phyloP scores from a whole-genome alignment of 2,329 filamentous ascomycete genomes.

The Leptographium flavum region DNA sequence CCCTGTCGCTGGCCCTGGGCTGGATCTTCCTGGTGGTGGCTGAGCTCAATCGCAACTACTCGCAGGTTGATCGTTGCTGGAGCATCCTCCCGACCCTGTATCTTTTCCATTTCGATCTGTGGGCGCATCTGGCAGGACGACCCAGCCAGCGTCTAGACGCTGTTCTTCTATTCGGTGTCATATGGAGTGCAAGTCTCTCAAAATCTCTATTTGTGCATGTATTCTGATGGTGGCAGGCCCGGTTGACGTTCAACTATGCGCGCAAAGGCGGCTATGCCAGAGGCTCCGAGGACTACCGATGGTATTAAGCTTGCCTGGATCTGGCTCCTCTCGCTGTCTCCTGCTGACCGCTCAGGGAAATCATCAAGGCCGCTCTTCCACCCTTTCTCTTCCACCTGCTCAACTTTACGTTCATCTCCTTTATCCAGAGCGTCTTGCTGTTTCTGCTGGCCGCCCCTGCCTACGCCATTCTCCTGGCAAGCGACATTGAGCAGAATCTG shows the following conservation, averaged over 20 bases:
- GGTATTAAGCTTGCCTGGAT: conserved; percentile 26
- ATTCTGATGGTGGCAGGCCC: conserved; percentile 40
- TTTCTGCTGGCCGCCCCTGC: conserved; percentile 61
- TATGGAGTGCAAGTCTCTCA: conserved; percentile 60
- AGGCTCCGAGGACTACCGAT: conserved; percentile 91
- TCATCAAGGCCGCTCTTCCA: conserved; percentile 53
- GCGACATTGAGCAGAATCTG: conserved; percentile 41
- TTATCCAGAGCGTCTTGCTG: conserved; percentile 70
- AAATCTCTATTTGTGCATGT: conserved; percentile 4
- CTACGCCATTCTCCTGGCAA: conserved; percentile 66
- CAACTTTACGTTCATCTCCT: conserved; percentile 80
- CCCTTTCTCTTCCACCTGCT: conserved; percentile 62
- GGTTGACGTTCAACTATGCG: conserved; percentile 94
- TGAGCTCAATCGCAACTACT: conserved; percentile 86
- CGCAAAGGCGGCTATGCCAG: conserved; percentile 81
- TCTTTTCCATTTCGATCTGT: conserved; percentile 70
- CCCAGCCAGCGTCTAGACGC: conserved; percentile 58
- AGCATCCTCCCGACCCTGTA: conserved; percentile 79
- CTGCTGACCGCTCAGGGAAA: conserved; percentile 34
- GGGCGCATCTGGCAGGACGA: conserved; percentile 62
- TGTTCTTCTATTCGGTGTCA: conserved; percentile 50
- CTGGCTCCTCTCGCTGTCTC: background rate
- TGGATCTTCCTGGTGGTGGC: conserved; percentile 60
- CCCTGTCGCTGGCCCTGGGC: conserved; percentile 56
- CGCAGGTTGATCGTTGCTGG: conserved; percentile 92